These are phyloP conservation scores for Daucus carota DNA, from an alignment of 129 eudicot species.

Conservation along the genomic window DH1_v3.0 NC_030384.2:28654501-28655000, in stretches of 20 bases:
- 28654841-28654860: constrained; percentile 48
- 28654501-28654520: constrained; percentile 77
- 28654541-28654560: constrained; percentile 64
- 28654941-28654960: background rate
- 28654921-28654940: background rate
- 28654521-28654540: constrained; percentile 59
- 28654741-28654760: constrained; percentile 77
- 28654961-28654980: background rate
- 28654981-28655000: background rate
- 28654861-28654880: constrained; percentile 71
- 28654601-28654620: constrained; percentile 77
- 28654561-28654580: constrained; percentile 67
- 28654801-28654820: constrained; percentile 88
- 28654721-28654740: constrained; percentile 70
- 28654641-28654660: constrained; percentile 74
- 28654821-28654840: constrained; percentile 60
- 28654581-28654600: constrained; percentile 60
- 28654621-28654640: constrained; percentile 89
- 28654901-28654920: constrained; percentile 14
- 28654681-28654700: constrained; percentile 59
- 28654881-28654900: constrained; percentile 20
- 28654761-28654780: constrained; percentile 93
- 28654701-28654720: constrained; percentile 77
- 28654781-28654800: constrained; percentile 65
- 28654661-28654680: constrained; percentile 81